These are phyloP conservation scores for Beta lomatogona DNA, from an alignment of 179 eudicot genomes.

Conservation along the genomic window DNA sequence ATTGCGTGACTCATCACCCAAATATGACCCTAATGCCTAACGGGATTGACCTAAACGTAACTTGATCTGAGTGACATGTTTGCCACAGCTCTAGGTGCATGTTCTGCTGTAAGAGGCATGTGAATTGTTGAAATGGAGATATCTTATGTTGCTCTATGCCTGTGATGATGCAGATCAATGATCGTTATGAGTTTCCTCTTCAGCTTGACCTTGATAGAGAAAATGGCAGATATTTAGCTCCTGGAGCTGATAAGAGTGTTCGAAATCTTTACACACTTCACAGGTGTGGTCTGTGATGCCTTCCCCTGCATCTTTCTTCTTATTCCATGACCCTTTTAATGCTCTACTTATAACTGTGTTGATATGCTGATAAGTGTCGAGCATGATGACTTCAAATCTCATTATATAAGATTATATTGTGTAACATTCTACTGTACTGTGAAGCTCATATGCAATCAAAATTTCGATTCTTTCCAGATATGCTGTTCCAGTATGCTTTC, in stretches of 20 bases:
- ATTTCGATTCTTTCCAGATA: neutral
- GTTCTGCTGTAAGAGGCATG: neutral
- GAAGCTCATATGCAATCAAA: neutral
- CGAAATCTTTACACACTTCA: slow-evolving; percentile 77
- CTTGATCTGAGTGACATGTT: too few species aligned
- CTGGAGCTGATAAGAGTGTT: slow-evolving; percentile 78
- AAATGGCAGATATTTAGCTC: slow-evolving; percentile 71
- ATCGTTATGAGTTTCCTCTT: slow-evolving; percentile 83
- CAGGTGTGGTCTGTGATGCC: slow-evolving; percentile 41
- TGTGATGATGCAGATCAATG: slow-evolving; percentile 57
- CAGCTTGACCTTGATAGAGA: slow-evolving; percentile 85
- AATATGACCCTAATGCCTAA: too few species aligned
- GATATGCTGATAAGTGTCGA: neutral
- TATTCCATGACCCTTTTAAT: neutral
- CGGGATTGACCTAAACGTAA: too few species aligned
- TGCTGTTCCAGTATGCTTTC: neutral
- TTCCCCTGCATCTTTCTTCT: neutral
- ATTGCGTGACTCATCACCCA: too few species aligned
- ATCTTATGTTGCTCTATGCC: neutral
- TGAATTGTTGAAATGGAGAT: slow-evolving; percentile 10
- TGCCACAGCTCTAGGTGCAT: neutral
- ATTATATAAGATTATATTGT: neutral
- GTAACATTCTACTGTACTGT: too few species aligned
- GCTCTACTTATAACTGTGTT: neutral
- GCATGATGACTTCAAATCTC: neutral